Base-by-base conservation (phyloP, 1,284 basidiomycete genomes). In the Porogramme epimiltina region DNA sequence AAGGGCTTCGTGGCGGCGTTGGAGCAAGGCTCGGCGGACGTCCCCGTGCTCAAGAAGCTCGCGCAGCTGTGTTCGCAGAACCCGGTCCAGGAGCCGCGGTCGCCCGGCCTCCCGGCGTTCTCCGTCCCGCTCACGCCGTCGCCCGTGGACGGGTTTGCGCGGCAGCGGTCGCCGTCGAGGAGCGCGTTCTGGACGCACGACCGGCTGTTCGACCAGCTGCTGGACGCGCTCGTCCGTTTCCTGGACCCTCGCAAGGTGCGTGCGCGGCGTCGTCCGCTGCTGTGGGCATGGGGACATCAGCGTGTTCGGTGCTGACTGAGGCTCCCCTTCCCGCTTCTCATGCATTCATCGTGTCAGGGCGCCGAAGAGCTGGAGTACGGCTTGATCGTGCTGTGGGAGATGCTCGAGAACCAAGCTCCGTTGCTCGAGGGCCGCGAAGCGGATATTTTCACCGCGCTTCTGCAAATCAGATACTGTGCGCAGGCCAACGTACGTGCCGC, bases 311-410 rank as follows among this genome's bases (percentile, higher is more conserved):
- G 28, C 28, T 31, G 28, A 31, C 28, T 31, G 28, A 13, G 28
- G 28, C 13, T 31, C 28, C 13, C 13, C 13, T 31, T 31, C 34
- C n/a, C n/a, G 8, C n/a, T 37, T 13, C 34, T 37, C 34, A 37
- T 37, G 34, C 34, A 18, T 37, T 53, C 33, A 54, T 59, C 51
- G 20, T 50, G 48, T 55, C 40, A 91, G 89, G 70, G 70, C 47
- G 78, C 79, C 49, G 80, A 85, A 56, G 74, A 79, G 54, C 71
- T 91, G 28, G 85, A 88, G 63, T 87, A 89, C 62, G 88, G 83
- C 25, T 70, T 92, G 58, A 84, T 91, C 60, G 74, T 87, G 33
- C 61, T 90, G 20, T 91, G 86, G 86, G 89, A 91, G 69, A 78
- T 90, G 62, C 70, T 91, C 13, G 84, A 84, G 61, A 80, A 84